Percentiles rank a stretch among this genome's conserved stretches.
These are phyloP conservation scores for Diplodia scrobiculata DNA, from an alignment of 2,329 filamentous ascomycete genomes.

Conservation along the genomic window DNA sequence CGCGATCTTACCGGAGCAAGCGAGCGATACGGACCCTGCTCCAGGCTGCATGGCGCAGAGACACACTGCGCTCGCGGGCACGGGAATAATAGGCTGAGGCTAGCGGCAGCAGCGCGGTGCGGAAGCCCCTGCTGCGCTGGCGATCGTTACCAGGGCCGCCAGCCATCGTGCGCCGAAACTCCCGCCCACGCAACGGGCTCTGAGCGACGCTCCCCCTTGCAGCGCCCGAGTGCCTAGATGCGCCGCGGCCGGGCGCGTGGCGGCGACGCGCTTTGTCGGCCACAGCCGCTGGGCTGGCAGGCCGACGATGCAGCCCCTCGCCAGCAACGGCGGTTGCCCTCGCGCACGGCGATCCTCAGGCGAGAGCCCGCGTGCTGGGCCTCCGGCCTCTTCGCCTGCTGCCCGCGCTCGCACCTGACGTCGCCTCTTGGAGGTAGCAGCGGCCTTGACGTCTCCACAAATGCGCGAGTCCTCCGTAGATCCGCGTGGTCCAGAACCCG, in stretches of 20 bases:
- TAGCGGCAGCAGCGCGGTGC: neutral
- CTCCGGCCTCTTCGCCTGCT: neutral
- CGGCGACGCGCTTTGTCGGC: neutral
- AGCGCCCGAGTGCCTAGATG: neutral
- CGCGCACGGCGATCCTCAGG: conserved; percentile 16
- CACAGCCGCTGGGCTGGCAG: too few relatives aligned
- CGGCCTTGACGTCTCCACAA: neutral
- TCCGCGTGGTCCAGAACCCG: conserved; percentile 21
- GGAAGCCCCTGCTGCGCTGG: conserved; percentile 15
- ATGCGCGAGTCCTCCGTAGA: conserved; percentile 5
- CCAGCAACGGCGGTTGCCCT: neutral
- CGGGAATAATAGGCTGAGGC: conserved; percentile 15
- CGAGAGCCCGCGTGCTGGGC: neutral
- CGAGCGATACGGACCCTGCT: conserved; percentile 3
- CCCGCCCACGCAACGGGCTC: neutral
- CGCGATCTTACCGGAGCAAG: conserved; percentile 13
- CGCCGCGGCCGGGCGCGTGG: neutral
- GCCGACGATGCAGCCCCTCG: conserved; percentile 5
- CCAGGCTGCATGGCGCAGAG: conserved; percentile 17
- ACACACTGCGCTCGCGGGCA: neutral
- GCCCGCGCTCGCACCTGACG: conserved; percentile 11
- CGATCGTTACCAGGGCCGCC: conserved; percentile 7
- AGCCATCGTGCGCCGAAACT: neutral
- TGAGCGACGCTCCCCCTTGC: neutral
- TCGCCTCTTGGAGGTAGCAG: conserved; percentile 14